Percentiles rank a stretch among this genome's conserved stretches.
These are phyloP conservation scores for Saturnispora hagleri DNA, from an alignment of 805 yeast genomes.

Conservation along the genomic window DNA sequence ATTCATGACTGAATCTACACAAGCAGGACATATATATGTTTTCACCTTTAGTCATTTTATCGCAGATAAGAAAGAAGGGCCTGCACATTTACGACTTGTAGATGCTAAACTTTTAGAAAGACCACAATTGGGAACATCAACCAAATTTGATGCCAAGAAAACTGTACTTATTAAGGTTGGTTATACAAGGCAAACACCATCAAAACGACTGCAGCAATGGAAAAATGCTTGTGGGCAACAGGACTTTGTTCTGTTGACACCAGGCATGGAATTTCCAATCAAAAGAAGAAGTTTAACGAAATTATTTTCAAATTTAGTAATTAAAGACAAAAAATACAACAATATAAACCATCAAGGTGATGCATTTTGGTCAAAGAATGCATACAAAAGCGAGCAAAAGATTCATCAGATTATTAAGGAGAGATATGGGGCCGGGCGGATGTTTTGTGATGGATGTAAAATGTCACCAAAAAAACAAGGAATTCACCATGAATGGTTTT, in stretches of 20 bases:
- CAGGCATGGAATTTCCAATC: constrained; percentile 16
- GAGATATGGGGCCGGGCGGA: constrained; percentile 38
- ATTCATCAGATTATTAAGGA: constrained; percentile 33
- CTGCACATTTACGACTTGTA: constrained; percentile 32
- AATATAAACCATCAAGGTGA: constrained; percentile 9
- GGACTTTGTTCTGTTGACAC: constrained; percentile 32
- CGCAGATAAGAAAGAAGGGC: constrained; percentile 17
- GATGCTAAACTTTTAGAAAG: constrained; percentile 17
- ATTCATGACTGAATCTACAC: neutral
- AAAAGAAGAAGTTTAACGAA: neutral
- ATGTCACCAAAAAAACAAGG: constrained; percentile 8
- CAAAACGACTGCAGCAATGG: constrained; percentile 41
- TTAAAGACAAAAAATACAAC: constrained; percentile 4
- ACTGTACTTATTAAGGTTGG: constrained; percentile 43
- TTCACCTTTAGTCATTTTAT: constrained; percentile 39
- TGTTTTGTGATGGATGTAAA: constrained; percentile 31
- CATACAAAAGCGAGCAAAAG: constrained; percentile 31
- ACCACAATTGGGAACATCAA: constrained; percentile 22
- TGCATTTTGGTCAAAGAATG: constrained; percentile 31
- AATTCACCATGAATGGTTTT: constrained; percentile 47
- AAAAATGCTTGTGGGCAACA: constrained; percentile 39
- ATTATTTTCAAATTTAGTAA: neutral
- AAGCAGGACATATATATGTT: constrained; percentile 39
- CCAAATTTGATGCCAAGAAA: constrained; percentile 29
- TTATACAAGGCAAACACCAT: constrained; percentile 40